Percentiles rank a stretch among this genome's conserved stretches.
Evolutionary conservation across 208 protist genomes (phyloP).

Genomic region (Naegleria lovaniensis): DNA sequence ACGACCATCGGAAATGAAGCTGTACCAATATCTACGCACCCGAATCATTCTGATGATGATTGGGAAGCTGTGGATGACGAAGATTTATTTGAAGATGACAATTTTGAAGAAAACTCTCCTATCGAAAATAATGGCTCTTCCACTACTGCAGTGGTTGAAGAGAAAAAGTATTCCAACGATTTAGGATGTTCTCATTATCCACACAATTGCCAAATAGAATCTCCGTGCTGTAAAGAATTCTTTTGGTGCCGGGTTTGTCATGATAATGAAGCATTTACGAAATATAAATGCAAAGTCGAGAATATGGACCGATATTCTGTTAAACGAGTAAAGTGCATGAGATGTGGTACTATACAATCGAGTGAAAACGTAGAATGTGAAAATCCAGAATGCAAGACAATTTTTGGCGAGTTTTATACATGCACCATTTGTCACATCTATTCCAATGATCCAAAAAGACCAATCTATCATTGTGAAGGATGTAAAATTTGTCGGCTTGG

Average conservation of each 20-base stretch:
- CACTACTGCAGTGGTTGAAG: not conserved
- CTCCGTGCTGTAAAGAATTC: not conserved
- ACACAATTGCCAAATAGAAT: not conserved
- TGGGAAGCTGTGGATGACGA: no score
- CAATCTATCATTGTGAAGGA: slow-evolving; percentile 4
- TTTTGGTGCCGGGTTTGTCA: not conserved
- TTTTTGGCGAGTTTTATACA: not conserved
- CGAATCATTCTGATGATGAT: no score
- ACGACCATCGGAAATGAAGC: no score
- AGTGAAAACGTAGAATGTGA: not conserved
- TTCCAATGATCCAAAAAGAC: not conserved
- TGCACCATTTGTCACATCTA: not conserved
- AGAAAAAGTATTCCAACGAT: not conserved
- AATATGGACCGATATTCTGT: slow-evolving; percentile 6
- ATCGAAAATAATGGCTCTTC: no score
- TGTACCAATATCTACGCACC: no score
- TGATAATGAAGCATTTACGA: not conserved
- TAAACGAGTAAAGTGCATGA: not conserved
- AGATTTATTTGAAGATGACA: no score
- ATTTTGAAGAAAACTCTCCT: no score
- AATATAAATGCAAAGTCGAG: slow-evolving; percentile 12
- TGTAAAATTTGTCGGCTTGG: not conserved
- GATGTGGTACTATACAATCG: not conserved
- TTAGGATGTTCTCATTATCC: not conserved
- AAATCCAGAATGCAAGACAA: not conserved